Conservation (phyloP, 805 yeast species). For the Saccharomycopsis fermentans region DNA sequence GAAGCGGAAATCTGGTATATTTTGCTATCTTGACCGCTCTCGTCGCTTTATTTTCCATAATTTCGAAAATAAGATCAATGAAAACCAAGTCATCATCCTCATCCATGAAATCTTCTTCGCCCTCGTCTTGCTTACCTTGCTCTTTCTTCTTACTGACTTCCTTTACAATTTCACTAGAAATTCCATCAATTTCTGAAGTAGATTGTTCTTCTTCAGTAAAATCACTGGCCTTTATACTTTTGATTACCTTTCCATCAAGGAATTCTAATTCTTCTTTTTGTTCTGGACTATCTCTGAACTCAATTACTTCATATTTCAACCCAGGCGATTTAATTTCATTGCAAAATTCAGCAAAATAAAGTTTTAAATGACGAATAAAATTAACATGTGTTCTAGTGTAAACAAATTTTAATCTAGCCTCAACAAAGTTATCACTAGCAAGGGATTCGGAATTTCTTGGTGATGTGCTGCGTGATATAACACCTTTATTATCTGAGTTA, state of each 20-base stretch:
- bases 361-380: conserved; percentile 14
- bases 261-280: background rate
- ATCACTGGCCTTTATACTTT: background rate
- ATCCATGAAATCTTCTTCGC: background rate
- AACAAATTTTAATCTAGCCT: conserved; percentile 15
- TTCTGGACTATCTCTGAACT: background rate
- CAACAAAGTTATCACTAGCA: background rate
- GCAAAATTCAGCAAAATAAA: conserved; percentile 13
- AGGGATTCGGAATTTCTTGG: background rate
- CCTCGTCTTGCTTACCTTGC: background rate
- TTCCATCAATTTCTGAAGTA: background rate
- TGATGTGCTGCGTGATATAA: background rate
- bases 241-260: background rate
- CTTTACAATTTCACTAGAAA: background rate
- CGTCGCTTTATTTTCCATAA: conserved; percentile 14
- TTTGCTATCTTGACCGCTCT: conserved; percentile 13
- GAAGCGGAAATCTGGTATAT: conserved; percentile 9
- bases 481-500: background rate
- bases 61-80: conserved; percentile 9
- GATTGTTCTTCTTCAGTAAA: background rate
- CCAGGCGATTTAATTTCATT: conserved; percentile 15
- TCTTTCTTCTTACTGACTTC: background rate
- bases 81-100: conserved; percentile 3
- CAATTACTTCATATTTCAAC: conserved; percentile 11
- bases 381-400: conserved; percentile 14